phyloP scores from a whole-genome alignment of 2,329 filamentous ascomycete species.

The Thielaviopsis populi region DNA sequence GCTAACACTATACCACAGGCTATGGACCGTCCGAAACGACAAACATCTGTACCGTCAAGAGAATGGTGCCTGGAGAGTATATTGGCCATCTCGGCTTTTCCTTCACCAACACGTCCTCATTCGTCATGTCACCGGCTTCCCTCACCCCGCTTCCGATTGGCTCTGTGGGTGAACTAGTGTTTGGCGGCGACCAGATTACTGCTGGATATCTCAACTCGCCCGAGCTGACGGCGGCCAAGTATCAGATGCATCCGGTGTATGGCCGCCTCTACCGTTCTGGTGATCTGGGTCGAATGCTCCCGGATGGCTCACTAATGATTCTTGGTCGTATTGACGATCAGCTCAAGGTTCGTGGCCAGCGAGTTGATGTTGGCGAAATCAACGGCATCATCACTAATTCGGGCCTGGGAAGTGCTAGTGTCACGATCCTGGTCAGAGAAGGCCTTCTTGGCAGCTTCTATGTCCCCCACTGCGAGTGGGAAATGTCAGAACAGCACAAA shows the following conservation, averaged over 20 bases:
- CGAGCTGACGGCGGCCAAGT: constrained; percentile 47
- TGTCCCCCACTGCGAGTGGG: constrained; percentile 28
- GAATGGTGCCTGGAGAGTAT: constrained; percentile 40
- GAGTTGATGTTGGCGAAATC: constrained; percentile 67
- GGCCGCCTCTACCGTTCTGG: constrained; percentile 71
- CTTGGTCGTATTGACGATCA: constrained; percentile 62
- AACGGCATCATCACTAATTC: constrained; percentile 39
- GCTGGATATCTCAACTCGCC: constrained; percentile 57
- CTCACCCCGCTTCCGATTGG: constrained; percentile 49
- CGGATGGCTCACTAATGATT: constrained; percentile 61
- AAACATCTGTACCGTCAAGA: constrained; percentile 68
- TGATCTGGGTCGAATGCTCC: constrained; percentile 64
- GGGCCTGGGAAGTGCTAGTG: constrained; percentile 41
- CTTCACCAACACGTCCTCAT: constrained; percentile 60
- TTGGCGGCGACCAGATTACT: constrained; percentile 70
- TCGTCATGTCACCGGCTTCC: constrained; percentile 39
- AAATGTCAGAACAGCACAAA: not conserved
- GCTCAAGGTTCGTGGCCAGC: constrained; percentile 65
- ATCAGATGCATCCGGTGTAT: constrained; percentile 51
- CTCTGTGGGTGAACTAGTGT: constrained; percentile 68
- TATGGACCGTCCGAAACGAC: constrained; percentile 80
- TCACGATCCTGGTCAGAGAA: constrained; percentile 42
- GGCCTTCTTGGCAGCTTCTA: constrained; percentile 56
- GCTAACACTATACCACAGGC: constrained; percentile 23
- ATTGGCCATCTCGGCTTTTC: constrained; percentile 64